Conservation (phyloP, 2,329 filamentous ascomycete species). For the Ophiostoma piceae region DNA sequence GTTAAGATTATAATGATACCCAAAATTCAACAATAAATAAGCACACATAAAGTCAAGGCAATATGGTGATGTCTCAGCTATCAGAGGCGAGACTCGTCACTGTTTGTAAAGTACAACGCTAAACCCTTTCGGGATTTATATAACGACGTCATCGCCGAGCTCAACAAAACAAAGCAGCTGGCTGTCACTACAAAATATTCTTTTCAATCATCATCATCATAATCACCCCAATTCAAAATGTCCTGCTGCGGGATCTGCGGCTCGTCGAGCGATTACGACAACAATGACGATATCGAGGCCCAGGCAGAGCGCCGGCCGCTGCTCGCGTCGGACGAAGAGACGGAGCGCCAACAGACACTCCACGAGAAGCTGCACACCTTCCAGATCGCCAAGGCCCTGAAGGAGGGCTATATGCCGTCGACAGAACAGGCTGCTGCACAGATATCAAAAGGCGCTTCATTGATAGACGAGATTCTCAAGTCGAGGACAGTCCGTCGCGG, state of each 20-base stretch:
- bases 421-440: constrained; percentile 79
- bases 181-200: not conserved
- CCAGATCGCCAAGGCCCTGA: constrained; percentile 79
- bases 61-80: not conserved
- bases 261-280: constrained; percentile 13
- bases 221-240: not conserved
- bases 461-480: constrained; percentile 35
- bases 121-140: not conserved
- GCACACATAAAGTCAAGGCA: not conserved
- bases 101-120: not conserved
- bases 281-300: constrained; percentile 17
- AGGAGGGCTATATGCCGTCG: constrained; percentile 84
- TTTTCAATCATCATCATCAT: not conserved
- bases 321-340: constrained; percentile 55
- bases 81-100: not conserved
- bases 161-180: not conserved
- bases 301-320: constrained; percentile 19
- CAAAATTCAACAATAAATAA: too few species aligned
- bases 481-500: constrained; percentile 37
- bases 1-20: too few species aligned
- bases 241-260: constrained; percentile 5
- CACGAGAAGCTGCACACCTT: constrained; percentile 91
- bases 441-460: constrained; percentile 50
- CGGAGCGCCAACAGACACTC: constrained; percentile 66
- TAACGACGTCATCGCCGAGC: constrained; percentile 9